Base-by-base conservation (phyloP, 768 basidiomycete species). In the Rossbeevera mucosa region DNA sequence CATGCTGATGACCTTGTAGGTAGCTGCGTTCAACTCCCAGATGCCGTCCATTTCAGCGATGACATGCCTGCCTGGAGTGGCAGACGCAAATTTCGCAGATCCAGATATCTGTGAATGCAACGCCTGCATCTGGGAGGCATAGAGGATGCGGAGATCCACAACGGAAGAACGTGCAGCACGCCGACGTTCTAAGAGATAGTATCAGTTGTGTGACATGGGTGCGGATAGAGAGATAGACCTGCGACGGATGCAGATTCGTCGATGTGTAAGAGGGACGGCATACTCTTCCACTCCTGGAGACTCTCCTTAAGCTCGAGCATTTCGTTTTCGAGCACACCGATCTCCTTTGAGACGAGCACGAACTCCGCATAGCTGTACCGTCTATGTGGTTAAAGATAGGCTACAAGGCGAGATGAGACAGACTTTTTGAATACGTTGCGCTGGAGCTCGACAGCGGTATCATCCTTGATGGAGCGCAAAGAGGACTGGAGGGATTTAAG, bases 251-350 rank as follows among this genome's bases (percentile, higher is more conserved):
- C 81, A 14, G 84, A 85, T 64, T 88, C 92, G 47, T 92, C 89
- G 52, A 97, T 87, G 58, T 94, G 91, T 16, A 99, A 77, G 18
- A 92, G 78, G 7, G 93, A 91, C 0, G 96, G 95, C 81, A 98
- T 93, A 50, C 83, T 83, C 69, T 94, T 94, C 88, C 94, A 98
- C 64, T 99, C 96, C 12, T 89, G 85, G 4, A 98, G 77, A 6
- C 88, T 80, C 50, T 94, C 92, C 68, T 96, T 97, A 67, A 99
- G 82, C 64, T 98, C 94, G 26, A 97, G 80, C 88, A 98, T 91
- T 68, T 97, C 94, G 64, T 94, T 94, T 74, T 99, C 96, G 24
- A 99, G 81, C 1, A 90, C 86, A 24, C 89, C 86, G 49, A 99
- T 95, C 71, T 98, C 96, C 65, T 98, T 98, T 4, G 96, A 96